A percentile compares a stretch with the other conserved stretches of the same genome.
phyloP scores from a whole-genome alignment of 345 rosid genomes.

The Punica granatum region DNA sequence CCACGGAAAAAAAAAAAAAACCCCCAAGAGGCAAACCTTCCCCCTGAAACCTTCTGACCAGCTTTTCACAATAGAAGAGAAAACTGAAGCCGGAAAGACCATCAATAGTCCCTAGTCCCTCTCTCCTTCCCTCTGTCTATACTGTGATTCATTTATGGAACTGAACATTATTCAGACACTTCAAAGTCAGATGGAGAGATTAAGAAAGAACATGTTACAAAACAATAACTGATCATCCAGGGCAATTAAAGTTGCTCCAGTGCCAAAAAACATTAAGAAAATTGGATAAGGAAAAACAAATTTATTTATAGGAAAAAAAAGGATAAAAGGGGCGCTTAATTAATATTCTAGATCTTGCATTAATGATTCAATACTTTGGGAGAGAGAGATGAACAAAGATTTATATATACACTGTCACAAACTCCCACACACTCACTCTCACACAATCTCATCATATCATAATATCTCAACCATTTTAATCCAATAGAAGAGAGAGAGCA shows the following conservation, averaged over 20 bases:
- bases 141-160: not conserved
- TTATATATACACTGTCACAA: not conserved
- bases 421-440: not conserved
- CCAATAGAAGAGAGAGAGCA: not conserved
- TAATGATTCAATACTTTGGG: not conserved
- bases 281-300: no score
- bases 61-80: not conserved
- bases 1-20: not conserved
- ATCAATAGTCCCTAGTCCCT: not conserved
- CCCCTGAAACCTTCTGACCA: not conserved
- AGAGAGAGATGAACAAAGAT: not conserved
- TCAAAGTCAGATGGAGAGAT: not conserved
- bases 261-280: no score
- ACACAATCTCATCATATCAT: not conserved
- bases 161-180: not conserved
- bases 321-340: not conserved
- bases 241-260: not conserved
- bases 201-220: not conserved
- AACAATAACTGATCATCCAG: not conserved
- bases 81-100: not conserved
- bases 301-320: no score
- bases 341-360: not conserved
- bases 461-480: not conserved
- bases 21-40: not conserved
- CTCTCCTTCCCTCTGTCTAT: not conserved